Conservation (phyloP, 257 asterid species). For the Lithospermum erythrorhizon region DNA sequence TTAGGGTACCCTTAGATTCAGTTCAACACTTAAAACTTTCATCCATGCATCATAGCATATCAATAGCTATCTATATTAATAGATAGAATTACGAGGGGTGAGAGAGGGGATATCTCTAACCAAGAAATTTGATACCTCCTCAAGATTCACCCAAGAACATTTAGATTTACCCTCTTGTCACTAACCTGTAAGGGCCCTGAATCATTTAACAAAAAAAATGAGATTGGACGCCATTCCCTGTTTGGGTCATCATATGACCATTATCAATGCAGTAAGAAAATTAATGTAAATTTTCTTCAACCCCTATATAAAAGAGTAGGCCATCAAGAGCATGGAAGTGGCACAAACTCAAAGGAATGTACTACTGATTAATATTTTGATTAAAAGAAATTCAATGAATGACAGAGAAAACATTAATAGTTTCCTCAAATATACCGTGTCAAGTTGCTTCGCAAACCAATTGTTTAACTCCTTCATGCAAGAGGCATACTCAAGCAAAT, state of each 20-base stretch:
- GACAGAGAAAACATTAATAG: neutral
- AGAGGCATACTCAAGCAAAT: constrained; percentile 69
- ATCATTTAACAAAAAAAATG: constrained; percentile 20
- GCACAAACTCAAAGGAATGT: neutral
- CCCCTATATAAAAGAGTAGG: neutral
- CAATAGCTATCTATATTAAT: neutral
- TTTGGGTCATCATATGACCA: neutral
- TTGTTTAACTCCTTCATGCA: constrained; percentile 84
- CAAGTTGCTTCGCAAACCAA: constrained; percentile 84
- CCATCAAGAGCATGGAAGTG: neutral
- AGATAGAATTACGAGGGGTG: neutral
- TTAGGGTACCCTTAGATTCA: too few species aligned
- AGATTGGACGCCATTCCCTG: neutral
- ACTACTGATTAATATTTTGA: too few species aligned
- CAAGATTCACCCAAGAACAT: constrained; percentile 93
- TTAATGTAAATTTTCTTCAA: neutral
- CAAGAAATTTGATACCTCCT: constrained; percentile 71
- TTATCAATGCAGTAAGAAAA: neutral
- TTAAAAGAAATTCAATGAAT: too few species aligned
- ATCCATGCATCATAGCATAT: neutral
- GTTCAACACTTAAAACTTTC: too few species aligned
- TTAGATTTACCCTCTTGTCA: constrained; percentile 97
- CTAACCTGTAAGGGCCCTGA: constrained; percentile 96
- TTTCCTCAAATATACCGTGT: constrained; percentile 25
- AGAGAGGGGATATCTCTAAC: constrained; percentile 53